Conservation (phyloP, 1,139 yeast species). For the Scheffersomyces insectosa region DNA sequence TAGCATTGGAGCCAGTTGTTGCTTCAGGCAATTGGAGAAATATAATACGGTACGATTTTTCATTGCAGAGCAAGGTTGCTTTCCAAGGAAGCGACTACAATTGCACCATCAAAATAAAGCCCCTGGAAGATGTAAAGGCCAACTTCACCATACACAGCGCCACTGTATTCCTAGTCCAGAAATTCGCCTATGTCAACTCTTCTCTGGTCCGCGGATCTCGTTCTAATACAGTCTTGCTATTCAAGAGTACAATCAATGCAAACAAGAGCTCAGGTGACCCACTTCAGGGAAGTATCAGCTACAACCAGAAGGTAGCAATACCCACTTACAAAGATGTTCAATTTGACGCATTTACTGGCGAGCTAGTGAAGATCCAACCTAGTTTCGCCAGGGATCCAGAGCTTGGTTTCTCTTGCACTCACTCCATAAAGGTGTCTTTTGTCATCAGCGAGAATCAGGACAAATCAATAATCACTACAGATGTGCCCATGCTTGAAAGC, state of each 20-base stretch:
- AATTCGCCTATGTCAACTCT: conserved; percentile 1
- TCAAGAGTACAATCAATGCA: background rate
- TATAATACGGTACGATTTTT: conserved; percentile 16
- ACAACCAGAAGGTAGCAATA: background rate
- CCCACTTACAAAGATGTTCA: background rate
- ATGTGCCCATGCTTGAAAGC: too few species aligned
- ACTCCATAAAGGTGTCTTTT: conserved; percentile 12
- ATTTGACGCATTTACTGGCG: background rate
- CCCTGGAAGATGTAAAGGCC: background rate
- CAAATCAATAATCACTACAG: too few species aligned
- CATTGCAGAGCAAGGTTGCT: conserved; percentile 15
- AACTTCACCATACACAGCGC: conserved; percentile 11
- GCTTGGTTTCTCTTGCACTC: conserved; percentile 11
- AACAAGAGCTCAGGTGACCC: background rate
- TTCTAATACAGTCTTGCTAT: background rate
- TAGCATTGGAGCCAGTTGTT: conserved; percentile 5
- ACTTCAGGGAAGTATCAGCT: background rate
- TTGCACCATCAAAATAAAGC: background rate
- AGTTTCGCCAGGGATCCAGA: conserved; percentile 5
- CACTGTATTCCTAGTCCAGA: conserved; percentile 12
- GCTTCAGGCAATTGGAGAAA: conserved; percentile 22
- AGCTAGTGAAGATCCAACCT: conserved; percentile 9
- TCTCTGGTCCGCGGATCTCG: background rate
- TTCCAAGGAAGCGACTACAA: conserved; percentile 10
- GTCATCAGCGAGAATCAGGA: conserved; percentile 11